Evolutionary conservation across 768 basidiomycete species (phyloP), one percentile per base, ranked within the genome.

Genomic region (Mycena haematopus): DNA sequence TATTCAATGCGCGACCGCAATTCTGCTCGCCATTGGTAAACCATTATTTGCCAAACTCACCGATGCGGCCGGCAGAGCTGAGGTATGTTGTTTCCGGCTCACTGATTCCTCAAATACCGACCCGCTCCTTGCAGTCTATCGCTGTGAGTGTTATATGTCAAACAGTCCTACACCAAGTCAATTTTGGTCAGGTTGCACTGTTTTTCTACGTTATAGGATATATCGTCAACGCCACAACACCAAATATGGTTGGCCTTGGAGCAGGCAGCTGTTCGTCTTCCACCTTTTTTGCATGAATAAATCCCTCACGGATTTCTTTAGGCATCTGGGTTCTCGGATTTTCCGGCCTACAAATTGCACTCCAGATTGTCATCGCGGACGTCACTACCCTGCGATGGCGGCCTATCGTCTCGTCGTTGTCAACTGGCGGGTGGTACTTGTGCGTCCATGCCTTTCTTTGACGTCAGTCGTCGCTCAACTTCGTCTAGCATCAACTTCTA

Each of bases 291-390:
- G 15, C 36, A 40, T 47, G 9, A 31, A 27, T 7, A 29, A 9
- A 31, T 10, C 8, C 7, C 27, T 58, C 21, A 53, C 42, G 3
- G 17, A 7, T 44, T 19, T 21, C 57, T 1, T 14, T 38, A 65
- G 63, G 63, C 77, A 70, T 68, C 35, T 65, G 49, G 67, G 68
- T 53, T 36, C 67, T 66, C 42, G 59, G 56, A 29, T 56, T 38
- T 56, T 80, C 77, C 22, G 81, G 81, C 7, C 67, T 82, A 42
- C 81, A 82, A 61, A 72, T 82, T 22, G 75, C 82, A 13, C 80
- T 79, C 31, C 78, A 80, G 56, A 80, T 81, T 59, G 73, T 80
- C 29, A 77, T 80, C 33, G 80, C 78, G 21, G 78, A 80, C 57
- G 74, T 76, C 51, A 79, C 77, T 10, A 76, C 78, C 1, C 73